Evolutionary conservation across 169 alveolate genomes (phyloP).

Genomic region (Toxoplasma gondii): DNA sequence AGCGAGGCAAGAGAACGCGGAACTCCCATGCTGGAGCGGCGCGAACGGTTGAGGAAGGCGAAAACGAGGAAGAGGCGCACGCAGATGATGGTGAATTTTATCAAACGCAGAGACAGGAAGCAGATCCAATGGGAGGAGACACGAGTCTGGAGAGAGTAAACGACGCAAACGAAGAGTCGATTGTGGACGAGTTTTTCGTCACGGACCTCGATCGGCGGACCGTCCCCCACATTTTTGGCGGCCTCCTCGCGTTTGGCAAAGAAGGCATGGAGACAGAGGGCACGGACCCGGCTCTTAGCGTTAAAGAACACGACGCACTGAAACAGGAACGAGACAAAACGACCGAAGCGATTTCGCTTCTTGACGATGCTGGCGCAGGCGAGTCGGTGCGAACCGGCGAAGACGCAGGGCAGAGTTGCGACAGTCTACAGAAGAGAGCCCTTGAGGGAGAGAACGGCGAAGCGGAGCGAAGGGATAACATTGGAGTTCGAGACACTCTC

Average conservation of each 20-base stretch:
- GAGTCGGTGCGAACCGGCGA: background rate
- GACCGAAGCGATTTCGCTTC: background rate
- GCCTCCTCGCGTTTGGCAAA: background rate
- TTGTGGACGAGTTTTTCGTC: background rate
- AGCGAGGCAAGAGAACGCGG: no score
- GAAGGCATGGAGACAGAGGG: background rate
- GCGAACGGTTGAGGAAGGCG: background rate
- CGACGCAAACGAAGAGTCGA: background rate
- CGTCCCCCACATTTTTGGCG: constrained; percentile 17
- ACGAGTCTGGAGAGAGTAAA: background rate
- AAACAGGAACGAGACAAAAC: background rate
- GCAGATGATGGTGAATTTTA: background rate
- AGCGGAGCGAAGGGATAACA: background rate
- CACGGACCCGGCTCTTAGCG: background rate
- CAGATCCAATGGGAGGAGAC: background rate
- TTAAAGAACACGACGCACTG: background rate
- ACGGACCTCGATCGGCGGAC: background rate
- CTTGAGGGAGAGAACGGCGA: background rate
- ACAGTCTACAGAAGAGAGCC: background rate
- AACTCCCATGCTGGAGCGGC: background rate
- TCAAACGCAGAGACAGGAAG: no score
- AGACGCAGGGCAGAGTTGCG: background rate
- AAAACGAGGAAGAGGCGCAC: background rate
- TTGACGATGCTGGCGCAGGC: background rate
- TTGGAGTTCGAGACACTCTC: background rate